A percentile compares a stretch with the other conserved stretches of the same genome.
These are phyloP conservation scores for Haplosporangium gracile DNA, from an alignment of 192 early-diverging fungal species.

Conservation along the genomic window DNA sequence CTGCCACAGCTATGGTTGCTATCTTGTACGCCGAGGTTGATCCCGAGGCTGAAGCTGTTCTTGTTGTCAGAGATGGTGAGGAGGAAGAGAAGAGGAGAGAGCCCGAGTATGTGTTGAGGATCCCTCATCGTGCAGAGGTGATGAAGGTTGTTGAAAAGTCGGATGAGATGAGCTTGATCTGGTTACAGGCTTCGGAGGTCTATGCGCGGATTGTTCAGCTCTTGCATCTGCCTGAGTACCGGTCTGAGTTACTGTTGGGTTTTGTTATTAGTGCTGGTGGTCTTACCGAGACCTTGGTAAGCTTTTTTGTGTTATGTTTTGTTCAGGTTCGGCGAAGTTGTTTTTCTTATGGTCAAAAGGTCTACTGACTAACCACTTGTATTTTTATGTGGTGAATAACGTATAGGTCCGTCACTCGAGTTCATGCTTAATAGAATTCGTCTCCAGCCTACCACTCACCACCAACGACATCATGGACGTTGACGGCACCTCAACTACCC, in stretches of 20 bases:
- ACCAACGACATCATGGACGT: conserved; percentile 7
- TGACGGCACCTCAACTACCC: background rate
- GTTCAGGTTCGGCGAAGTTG: background rate
- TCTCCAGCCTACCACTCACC: conserved; percentile 58
- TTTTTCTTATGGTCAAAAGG: background rate
- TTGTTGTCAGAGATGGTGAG: too few relatives aligned
- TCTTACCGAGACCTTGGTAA: conserved; percentile 81
- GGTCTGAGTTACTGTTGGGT: conserved; percentile 72
- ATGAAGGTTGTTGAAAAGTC: conserved; percentile 24
- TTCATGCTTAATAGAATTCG: conserved; percentile 70
- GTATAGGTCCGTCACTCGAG: conserved; percentile 77
- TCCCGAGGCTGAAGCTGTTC: background rate
- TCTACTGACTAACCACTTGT: background rate
- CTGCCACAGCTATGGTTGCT: conserved; percentile 72
- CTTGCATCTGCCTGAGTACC: conserved; percentile 67
- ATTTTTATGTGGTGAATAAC: background rate
- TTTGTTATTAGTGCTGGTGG: conserved; percentile 85
- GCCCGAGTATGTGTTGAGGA: conserved; percentile 23
- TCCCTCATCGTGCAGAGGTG: conserved; percentile 27
- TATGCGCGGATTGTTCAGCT: conserved; percentile 73
- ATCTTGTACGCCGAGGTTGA: conserved; percentile 55
- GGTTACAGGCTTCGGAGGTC: conserved; percentile 72
- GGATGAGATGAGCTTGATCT: conserved; percentile 72
- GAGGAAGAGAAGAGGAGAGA: background rate
- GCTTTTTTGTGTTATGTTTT: conserved; percentile 21